These are phyloP conservation scores for Psilocybe mexicana DNA, from an alignment of 1,284 basidiomycete species.

Conservation along the genomic window DNA sequence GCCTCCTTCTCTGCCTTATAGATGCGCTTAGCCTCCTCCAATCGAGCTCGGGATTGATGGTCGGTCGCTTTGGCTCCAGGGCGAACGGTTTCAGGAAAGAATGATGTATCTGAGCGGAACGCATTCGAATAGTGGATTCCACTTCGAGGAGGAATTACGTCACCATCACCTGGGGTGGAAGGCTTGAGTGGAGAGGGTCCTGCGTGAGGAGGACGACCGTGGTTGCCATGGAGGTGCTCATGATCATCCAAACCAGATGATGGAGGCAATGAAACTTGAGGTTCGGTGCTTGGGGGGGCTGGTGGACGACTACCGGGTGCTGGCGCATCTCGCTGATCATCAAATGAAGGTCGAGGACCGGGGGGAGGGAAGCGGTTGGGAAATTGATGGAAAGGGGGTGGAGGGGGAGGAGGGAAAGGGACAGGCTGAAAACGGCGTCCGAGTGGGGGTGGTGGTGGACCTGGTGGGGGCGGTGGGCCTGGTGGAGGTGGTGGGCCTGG, in stretches of 20 bases:
- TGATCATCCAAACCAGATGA: not conserved
- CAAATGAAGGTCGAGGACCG: slow-evolving; percentile 9
- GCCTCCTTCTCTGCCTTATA: slow-evolving; percentile 71
- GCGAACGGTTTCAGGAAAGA: not conserved
- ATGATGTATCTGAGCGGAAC: not conserved
- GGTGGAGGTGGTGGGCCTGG: slow-evolving; percentile 1
- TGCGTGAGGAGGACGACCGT: not conserved
- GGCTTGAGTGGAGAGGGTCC: not conserved
- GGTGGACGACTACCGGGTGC: not conserved
- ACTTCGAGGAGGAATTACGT: not conserved
- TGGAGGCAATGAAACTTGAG: slow-evolving; percentile 1
- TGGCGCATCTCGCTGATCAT: slow-evolving; percentile 4
- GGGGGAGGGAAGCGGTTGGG: not conserved
- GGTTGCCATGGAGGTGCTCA: not conserved
- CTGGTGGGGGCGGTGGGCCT: slow-evolving; percentile 4
- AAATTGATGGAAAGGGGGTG: not conserved
- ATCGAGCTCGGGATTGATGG: slow-evolving; percentile 53
- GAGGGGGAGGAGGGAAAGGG: slow-evolving; percentile 15
- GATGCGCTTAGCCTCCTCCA: slow-evolving; percentile 64
- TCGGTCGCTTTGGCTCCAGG: slow-evolving; percentile 16
- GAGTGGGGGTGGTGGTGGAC: slow-evolving; percentile 13
- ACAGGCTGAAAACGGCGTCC: slow-evolving; percentile 1
- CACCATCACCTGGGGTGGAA: not conserved
- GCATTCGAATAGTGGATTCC: not conserved
- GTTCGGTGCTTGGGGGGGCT: not conserved